phyloP scores from a whole-genome alignment of 2,329 filamentous ascomycete genomes.

The Exophiala aquamarina region DNA sequence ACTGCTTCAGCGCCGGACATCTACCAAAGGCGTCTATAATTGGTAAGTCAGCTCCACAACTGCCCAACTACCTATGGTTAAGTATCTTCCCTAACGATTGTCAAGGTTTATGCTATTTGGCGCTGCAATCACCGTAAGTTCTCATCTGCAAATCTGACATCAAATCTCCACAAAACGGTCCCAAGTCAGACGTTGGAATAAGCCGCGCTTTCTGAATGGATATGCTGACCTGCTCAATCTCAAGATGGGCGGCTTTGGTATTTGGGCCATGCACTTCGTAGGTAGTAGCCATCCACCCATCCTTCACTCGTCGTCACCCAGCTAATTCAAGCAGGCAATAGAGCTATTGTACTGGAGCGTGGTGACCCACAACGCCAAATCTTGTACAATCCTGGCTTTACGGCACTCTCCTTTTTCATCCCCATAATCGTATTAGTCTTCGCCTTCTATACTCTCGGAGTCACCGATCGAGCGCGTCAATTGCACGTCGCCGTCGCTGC shows the following conservation, averaged over 20 bases:
- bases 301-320: background rate
- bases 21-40: slow-evolving; percentile 66
- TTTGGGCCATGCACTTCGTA: slow-evolving; percentile 82
- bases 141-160: too few species aligned
- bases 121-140: slow-evolving; percentile 63
- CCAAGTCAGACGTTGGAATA: too few species aligned
- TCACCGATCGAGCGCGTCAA: slow-evolving; percentile 57
- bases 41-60: slow-evolving; percentile 51
- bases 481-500: slow-evolving; percentile 64
- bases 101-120: slow-evolving; percentile 61
- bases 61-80: background rate
- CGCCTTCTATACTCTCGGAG: slow-evolving; percentile 70
- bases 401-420: slow-evolving; percentile 75
- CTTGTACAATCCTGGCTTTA: slow-evolving; percentile 70
- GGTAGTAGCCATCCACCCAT: slow-evolving; percentile 44
- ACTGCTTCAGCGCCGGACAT: slow-evolving; percentile 73
- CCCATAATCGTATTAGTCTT: slow-evolving; percentile 72
- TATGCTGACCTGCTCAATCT: too few species aligned
- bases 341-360: slow-evolving; percentile 69
- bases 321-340: slow-evolving; percentile 50
- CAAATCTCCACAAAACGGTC: too few species aligned
- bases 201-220: too few species aligned
- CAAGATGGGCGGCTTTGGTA: slow-evolving; percentile 75
- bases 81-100: background rate
- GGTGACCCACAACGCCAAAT: slow-evolving; percentile 67